Evolutionary conservation across 768 basidiomycete species (phyloP).

Genomic region (Lepiota venenata): DNA sequence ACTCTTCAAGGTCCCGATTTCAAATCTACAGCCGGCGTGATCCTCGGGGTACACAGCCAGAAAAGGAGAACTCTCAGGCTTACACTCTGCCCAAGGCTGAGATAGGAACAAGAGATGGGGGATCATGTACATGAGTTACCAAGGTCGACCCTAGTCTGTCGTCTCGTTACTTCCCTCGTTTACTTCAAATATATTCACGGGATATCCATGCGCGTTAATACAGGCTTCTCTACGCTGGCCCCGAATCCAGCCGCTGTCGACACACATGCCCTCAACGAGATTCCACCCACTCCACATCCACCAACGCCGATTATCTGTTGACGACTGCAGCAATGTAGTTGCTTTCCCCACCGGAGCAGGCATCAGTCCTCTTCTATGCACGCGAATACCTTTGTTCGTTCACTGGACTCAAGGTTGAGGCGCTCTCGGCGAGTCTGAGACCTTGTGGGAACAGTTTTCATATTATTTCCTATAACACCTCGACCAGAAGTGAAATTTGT

Average conservation of each 20-base stretch:
- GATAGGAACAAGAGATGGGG: conserved; percentile 80
- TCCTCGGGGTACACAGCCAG: conserved; percentile 52
- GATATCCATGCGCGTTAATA: neutral
- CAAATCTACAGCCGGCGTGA: conserved; percentile 98
- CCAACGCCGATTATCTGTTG: too few relatives aligned
- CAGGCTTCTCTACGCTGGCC: conserved; percentile 86
- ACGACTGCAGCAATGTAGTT: too few relatives aligned
- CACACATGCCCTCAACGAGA: conserved; percentile 77
- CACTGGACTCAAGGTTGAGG: too few relatives aligned
- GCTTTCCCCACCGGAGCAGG: too few relatives aligned
- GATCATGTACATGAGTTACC: conserved; percentile 84
- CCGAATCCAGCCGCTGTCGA: too few relatives aligned
- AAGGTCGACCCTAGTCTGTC: conserved; percentile 92
- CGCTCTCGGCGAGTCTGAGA: too few relatives aligned
- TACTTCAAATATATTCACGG: neutral
- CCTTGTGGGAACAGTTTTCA: too few relatives aligned
- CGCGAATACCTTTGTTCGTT: too few relatives aligned
- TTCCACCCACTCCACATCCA: conserved; percentile 87
- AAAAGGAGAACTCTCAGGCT: conserved; percentile 49
- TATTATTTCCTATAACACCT: too few relatives aligned
- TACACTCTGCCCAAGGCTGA: conserved; percentile 79
- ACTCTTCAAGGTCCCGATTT: conserved; percentile 89
- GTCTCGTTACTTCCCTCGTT: neutral
- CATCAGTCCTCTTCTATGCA: too few relatives aligned
- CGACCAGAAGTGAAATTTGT: too few relatives aligned